Base-by-base conservation (phyloP, 305 asterid species). In the Coffea humblotiana region DNA sequence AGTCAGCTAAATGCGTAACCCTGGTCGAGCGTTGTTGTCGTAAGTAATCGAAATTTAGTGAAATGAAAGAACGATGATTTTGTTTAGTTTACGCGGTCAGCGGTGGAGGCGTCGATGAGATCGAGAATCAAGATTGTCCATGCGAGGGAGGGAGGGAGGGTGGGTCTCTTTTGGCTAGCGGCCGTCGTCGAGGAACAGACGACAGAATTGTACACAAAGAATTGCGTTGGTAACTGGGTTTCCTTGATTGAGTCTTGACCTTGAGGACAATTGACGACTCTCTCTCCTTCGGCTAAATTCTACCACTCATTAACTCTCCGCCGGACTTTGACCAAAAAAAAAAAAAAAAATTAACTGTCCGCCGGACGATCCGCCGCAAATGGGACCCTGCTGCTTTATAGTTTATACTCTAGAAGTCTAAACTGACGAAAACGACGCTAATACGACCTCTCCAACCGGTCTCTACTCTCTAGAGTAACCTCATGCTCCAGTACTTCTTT, bases 321-420 rank as follows among this genome's bases (percentile, higher is more conserved):
- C 72, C 27, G 16, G 78, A 63, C 86, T 32, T 32, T 32, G 32
- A 32, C 32, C 32, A 32, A 32, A 32, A 32, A 32, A 29, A 32
- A 32, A 1, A n/a, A n/a, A n/a, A n/a, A n/a, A n/a, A n/a, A n/a
- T n/a, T 32, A 32, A 32, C 32, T 32, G 2, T 32, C 63, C 71
- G 68, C 72, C 27, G 16, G 78, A 63, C 86, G 88, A 81, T 74
- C 78, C 83, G 88, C 84, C 84, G 45, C 81, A n/a, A 48, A 80
- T 76, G 85, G 88, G 89, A 78, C 84, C 92, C 79, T 35, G 29
- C 27, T 15, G 32, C 32, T 32, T 32, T 32, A 32, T 32, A 32
- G 32, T 32, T 32, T 19, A 21, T 10, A 5, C 73, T 19, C 52
- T 16, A 37, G 6, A 43, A 32, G 32, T 1, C 32, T 32, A 32